Conservation (phyloP, 2,329 filamentous ascomycete genomes). For the Apiospora hydei region DNA sequence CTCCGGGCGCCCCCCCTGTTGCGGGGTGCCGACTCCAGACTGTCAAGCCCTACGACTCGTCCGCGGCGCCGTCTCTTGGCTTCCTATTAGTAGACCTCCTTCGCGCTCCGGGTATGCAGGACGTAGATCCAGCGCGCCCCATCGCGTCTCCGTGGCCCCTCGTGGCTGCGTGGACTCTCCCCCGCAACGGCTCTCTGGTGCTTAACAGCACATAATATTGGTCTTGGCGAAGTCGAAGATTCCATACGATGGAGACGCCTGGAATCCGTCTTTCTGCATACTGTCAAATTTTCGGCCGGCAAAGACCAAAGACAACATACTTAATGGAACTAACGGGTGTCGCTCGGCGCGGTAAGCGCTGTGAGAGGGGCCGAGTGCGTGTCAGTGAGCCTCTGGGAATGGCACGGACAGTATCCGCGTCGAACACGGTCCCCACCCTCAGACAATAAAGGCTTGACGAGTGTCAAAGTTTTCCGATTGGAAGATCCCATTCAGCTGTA, state of each 20-base stretch:
- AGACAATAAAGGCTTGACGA: background rate
- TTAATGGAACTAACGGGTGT: background rate
- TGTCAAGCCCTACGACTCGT: background rate
- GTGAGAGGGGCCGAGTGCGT: background rate
- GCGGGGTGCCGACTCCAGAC: background rate
- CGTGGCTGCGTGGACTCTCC: background rate
- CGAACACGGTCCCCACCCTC: background rate
- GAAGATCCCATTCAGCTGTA: background rate
- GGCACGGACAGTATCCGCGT: background rate
- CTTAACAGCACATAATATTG: conserved; percentile 10
- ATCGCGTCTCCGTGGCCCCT: background rate
- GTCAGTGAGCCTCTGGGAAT: background rate
- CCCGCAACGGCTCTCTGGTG: background rate
- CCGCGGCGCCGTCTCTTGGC: background rate
- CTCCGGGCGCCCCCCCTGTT: background rate
- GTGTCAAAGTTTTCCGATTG: background rate
- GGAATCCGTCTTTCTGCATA: background rate
- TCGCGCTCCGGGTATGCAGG: background rate
- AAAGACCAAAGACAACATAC: background rate
- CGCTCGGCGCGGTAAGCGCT: conserved; percentile 13
- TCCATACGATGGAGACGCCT: background rate
- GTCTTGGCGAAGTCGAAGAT: background rate
- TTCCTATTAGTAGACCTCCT: background rate
- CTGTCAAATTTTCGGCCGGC: background rate
- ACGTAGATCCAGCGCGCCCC: background rate